Base-by-base conservation (phyloP, 1,139 yeast species). In the Candida labiduridarum region DNA sequence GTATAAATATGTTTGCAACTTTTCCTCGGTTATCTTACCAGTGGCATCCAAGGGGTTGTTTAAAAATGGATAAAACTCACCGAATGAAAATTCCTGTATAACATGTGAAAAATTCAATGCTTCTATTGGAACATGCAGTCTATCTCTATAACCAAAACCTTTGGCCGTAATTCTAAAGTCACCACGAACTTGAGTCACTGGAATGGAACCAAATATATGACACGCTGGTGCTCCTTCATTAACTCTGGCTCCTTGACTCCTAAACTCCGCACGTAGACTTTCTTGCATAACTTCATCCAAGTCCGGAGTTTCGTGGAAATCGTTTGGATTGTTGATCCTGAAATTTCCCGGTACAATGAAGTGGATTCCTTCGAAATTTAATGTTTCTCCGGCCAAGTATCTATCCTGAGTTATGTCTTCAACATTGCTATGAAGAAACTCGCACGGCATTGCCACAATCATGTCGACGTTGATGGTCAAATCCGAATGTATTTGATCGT, bases 21-120 rank as follows among this genome's bases (percentile, higher is more conserved):
- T 65, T 3, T 76, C 76, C 2, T 66, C 64, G 1, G 90, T 80
- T 25, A 71, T 64, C 59, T 83, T 82, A 1, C 83, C 88, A 0
- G 91, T 83, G 50, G 78, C 79, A 64, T 94, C 99, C 57, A 95
- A 76, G 6, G 97, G 96, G 62, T 94, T 94, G 58, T 87, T 79
- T 54, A 92, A 78, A 59, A 82, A 87, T 2, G 99, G 98, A 63
- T 83, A 91, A 67, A 87, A 91, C 34, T 84, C 89, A 18, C 99
- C 99, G 68, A 85, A 94, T 9, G 97, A 91, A 56, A 91, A 82
- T 66, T 94, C 98, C 54, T 83, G 84, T 52, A 94, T 86, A 6
- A 83, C 83, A 67, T 94, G 99, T 1, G 96, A 80, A 62, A 92
- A 88, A 64, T 94, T 89, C 51, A 89, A 67, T 16, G 77, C 69